phyloP scores from a whole-genome alignment of 495 filamentous ascomycete genomes.

The Lasiosphaeris hirsuta region DNA sequence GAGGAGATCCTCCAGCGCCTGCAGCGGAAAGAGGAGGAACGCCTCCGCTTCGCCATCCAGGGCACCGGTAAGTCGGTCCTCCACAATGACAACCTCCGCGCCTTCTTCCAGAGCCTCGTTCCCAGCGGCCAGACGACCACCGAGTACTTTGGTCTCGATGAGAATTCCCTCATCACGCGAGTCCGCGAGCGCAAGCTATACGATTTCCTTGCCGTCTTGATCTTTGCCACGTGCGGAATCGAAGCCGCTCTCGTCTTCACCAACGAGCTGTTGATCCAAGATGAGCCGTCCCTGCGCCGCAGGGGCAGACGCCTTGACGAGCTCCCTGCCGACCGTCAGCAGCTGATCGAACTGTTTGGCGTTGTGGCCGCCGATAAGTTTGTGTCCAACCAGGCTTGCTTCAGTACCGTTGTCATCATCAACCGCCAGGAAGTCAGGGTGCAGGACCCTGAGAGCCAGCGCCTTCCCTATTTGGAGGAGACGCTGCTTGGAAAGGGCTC shows the following conservation, averaged over 20 bases:
- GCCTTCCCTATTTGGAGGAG: conserved; percentile 34
- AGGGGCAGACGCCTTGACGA: background rate
- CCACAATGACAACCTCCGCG: conserved; percentile 16
- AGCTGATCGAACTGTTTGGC: conserved; percentile 26
- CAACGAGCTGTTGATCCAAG: conserved; percentile 19
- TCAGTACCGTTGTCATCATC: conserved; percentile 32
- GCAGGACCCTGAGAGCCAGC: conserved; percentile 19
- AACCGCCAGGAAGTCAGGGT: conserved; percentile 26
- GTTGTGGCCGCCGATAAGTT: conserved; percentile 26
- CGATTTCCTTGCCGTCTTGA: conserved; percentile 31
- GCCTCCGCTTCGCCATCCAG: conserved; percentile 25
- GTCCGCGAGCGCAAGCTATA: conserved; percentile 24
- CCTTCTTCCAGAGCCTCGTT: conserved; percentile 27
- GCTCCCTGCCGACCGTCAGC: conserved; percentile 13
- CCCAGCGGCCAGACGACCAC: background rate
- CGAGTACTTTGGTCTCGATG: conserved; percentile 11
- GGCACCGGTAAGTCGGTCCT: conserved; percentile 30
- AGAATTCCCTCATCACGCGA: conserved; percentile 18
- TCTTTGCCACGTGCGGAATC: conserved; percentile 29
- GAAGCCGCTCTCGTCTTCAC: conserved; percentile 30
- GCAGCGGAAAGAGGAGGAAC: conserved; percentile 20
- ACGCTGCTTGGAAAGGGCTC: conserved; percentile 18
- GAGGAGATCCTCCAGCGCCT: conserved; percentile 18
- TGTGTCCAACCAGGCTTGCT: conserved; percentile 29
- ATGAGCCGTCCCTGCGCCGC: conserved; percentile 14